These are phyloP conservation scores for Austropuccinia psidii DNA, from an alignment of 1,284 basidiomycete genomes.

Conservation along the genomic window DNA sequence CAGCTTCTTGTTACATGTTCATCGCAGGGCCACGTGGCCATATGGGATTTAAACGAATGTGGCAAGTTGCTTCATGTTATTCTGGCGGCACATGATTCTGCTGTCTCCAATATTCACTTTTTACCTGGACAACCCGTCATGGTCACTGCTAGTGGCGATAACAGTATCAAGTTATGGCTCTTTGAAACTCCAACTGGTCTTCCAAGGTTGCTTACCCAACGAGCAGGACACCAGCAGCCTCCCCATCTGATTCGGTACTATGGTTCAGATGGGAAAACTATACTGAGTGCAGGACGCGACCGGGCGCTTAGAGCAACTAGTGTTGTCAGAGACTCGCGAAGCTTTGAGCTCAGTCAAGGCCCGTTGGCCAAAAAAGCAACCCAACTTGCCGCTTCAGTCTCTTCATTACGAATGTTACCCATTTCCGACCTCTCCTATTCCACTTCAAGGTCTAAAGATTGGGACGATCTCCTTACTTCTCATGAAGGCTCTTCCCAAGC, in stretches of 20 bases:
- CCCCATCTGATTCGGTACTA: constrained; percentile 90
- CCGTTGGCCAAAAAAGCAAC: constrained; percentile 77
- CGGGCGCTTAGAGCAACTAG: constrained; percentile 80
- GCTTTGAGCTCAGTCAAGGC: constrained; percentile 90
- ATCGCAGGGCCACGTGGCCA: constrained; percentile 72
- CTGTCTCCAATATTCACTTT: constrained; percentile 74
- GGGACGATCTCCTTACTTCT: constrained; percentile 91
- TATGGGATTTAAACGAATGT: constrained; percentile 80
- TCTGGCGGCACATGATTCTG: constrained; percentile 75
- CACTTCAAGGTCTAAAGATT: constrained; percentile 76
- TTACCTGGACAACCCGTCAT: constrained; percentile 80
- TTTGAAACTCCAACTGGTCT: constrained; percentile 82
- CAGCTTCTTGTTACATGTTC: constrained; percentile 72
- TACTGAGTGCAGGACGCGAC: constrained; percentile 75
- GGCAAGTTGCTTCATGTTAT: constrained; percentile 73
- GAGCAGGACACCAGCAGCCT: constrained; percentile 84
- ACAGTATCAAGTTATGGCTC: constrained; percentile 91
- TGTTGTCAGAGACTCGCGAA: constrained; percentile 84
- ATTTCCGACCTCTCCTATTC: constrained; percentile 72
- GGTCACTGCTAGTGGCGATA: constrained; percentile 79
- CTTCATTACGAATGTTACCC: constrained; percentile 63
- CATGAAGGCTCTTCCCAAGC: constrained; percentile 71
- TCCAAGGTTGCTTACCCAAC: constrained; percentile 79
- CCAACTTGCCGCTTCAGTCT: constrained; percentile 66
- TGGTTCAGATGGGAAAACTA: constrained; percentile 88